Percentiles rank a stretch among this genome's conserved stretches.
These are phyloP conservation scores for Micromonas pusilla DNA, from an alignment of 139 green algal genomes.

Conservation along the genomic window DNA sequence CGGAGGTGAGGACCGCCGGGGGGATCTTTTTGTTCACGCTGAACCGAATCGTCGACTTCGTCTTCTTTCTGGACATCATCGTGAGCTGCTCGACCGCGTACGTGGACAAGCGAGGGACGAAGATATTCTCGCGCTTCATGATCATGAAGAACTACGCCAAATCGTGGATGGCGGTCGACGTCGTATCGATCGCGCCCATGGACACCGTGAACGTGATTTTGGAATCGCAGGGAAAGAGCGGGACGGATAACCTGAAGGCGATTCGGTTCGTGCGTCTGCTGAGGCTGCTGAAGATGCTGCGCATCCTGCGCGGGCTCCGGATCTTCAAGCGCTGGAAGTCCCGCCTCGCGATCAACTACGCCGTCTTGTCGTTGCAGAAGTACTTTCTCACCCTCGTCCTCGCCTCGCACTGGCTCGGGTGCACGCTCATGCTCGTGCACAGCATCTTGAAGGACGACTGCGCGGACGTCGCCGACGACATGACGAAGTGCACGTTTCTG, in stretches of 20 bases:
- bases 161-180: neutral
- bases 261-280: constrained; percentile 18
- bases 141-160: neutral
- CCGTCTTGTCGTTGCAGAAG: neutral
- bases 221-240: neutral
- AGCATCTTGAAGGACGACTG: neutral
- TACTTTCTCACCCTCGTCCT: neutral
- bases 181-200: neutral
- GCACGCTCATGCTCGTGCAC: neutral
- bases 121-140: neutral
- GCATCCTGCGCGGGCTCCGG: constrained; percentile 5
- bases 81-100: neutral
- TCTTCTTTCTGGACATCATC: constrained; percentile 28
- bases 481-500: neutral
- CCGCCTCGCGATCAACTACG: constrained; percentile 11
- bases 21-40: constrained; percentile 10
- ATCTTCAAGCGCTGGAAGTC: constrained; percentile 20
- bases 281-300: constrained; percentile 11
- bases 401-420: neutral
- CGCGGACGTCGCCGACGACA: neutral
- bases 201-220: constrained; percentile 2
- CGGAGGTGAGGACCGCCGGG: neutral
- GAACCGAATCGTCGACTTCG: constrained; percentile 29
- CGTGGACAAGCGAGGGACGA: neutral
- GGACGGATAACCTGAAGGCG: neutral